Conservation (phyloP, 139 green algal species). For the Chlorella sp. region DNA sequence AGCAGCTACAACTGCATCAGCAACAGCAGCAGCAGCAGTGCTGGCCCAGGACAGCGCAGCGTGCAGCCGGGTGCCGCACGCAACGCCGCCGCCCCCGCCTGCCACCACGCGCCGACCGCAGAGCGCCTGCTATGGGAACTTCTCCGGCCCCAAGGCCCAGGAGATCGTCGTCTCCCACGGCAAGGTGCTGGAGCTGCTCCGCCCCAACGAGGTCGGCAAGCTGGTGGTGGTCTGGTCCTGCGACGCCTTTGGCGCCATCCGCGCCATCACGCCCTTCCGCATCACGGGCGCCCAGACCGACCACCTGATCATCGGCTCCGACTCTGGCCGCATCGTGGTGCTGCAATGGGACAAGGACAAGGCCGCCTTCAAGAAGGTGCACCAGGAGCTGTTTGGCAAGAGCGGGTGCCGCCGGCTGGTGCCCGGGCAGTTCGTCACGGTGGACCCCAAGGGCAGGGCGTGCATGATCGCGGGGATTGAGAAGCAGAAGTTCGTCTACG, state of each 20-base stretch:
- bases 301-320: conserved; percentile 86
- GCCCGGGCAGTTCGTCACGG: conserved; percentile 87
- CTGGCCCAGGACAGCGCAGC: too few relatives aligned
- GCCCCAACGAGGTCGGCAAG: conserved; percentile 85
- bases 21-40: too few relatives aligned
- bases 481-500: conserved; percentile 99
- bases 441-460: conserved; percentile 91
- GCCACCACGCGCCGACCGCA: too few relatives aligned
- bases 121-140: conserved; percentile 91
- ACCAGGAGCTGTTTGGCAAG: conserved; percentile 97
- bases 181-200: conserved; percentile 92
- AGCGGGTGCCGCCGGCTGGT: conserved; percentile 90
- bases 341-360: conserved; percentile 87
- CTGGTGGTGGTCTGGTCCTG: conserved; percentile 54
- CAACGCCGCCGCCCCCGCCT: too few relatives aligned
- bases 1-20: too few relatives aligned
- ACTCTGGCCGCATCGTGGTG: conserved; percentile 93
- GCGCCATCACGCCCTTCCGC: conserved; percentile 81
- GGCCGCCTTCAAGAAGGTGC: conserved; percentile 81
- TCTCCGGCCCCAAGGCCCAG: conserved; percentile 89
- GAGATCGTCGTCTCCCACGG: conserved; percentile 89
- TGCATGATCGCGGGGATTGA: conserved; percentile 91
- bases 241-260: conserved; percentile 87
- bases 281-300: conserved; percentile 83
- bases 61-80: too few relatives aligned